A percentile compares a stretch with the other conserved stretches of the same genome.
These are phyloP conservation scores for Saccharum spontaneum DNA, from an alignment of 176 grass and related monocot genomes.

Conservation along the genomic window DNA sequence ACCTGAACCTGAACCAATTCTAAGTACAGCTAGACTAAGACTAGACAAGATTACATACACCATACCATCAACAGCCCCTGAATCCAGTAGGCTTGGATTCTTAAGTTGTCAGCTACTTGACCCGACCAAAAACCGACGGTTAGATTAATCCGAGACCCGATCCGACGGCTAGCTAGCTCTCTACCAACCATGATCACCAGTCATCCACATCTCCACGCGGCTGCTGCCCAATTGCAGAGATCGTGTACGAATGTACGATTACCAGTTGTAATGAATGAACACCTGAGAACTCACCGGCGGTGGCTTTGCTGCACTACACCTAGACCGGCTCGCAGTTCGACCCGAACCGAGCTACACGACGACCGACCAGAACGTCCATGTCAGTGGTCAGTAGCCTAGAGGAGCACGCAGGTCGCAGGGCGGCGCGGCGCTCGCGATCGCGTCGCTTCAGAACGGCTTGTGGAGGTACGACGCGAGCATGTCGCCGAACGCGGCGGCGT, in stretches of 20 bases:
- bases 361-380: conserved; percentile 9
- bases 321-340: background rate
- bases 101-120: no score
- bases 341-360: background rate
- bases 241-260: background rate
- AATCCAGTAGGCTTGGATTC: no score
- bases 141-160: no score
- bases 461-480: conserved; percentile 60
- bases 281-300: no score
- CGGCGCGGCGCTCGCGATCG: no score
- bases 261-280: background rate
- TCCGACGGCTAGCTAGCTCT: no score
- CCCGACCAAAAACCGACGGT: no score
- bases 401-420: no score
- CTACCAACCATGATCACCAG: no score
- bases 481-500: conserved; percentile 42
- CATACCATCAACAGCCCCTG: no score
- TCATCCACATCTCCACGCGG: background rate
- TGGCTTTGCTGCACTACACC: background rate
- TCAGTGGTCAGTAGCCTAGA: conserved; percentile 24
- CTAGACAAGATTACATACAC: no score
- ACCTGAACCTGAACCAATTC: conserved; percentile 14
- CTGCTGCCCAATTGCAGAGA: background rate
- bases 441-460: conserved; percentile 44
- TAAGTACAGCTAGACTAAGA: no score